Conservation (phyloP, 2,329 filamentous ascomycete species). For the Xylaria sp. region DNA sequence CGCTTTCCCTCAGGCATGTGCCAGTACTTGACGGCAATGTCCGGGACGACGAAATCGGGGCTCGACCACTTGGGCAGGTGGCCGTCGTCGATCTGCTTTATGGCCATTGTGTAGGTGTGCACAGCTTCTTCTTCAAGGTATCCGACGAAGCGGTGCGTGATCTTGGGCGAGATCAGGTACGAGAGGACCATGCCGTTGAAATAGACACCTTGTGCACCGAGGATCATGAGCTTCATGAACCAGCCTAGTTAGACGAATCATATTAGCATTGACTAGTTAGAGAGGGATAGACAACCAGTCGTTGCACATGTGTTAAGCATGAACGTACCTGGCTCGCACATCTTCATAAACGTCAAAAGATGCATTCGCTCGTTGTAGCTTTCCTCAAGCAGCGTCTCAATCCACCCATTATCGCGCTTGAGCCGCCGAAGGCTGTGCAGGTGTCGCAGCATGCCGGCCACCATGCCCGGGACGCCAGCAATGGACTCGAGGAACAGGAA, state of each 20-base stretch:
- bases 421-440: slow-evolving; percentile 84
- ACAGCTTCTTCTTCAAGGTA: slow-evolving; percentile 98
- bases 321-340: slow-evolving; percentile 75
- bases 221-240: slow-evolving; percentile 93
- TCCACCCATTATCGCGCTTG: slow-evolving; percentile 96
- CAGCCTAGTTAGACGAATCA: slow-evolving; percentile 61
- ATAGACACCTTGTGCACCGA: slow-evolving; percentile 94
- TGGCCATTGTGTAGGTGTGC: slow-evolving; percentile 90
- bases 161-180: slow-evolving; percentile 87
- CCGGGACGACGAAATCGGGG: slow-evolving; percentile 77
- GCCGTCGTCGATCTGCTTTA: slow-evolving; percentile 88
- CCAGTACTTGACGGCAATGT: slow-evolving; percentile 94
- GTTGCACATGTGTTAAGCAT: not conserved
- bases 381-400: slow-evolving; percentile 90
- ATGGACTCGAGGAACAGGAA: slow-evolving; percentile 96
- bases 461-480: slow-evolving; percentile 96
- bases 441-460: slow-evolving; percentile 93
- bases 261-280: slow-evolving; percentile 7
- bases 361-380: slow-evolving; percentile 96
- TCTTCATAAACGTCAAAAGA: slow-evolving; percentile 90
- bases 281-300: not conserved
- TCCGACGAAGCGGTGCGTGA: slow-evolving; percentile 94
- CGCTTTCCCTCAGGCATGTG: slow-evolving; percentile 86
- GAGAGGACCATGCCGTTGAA: slow-evolving; percentile 93
- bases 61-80: slow-evolving; percentile 82